phyloP scores from a whole-genome alignment of 768 basidiomycete species.

The Pluteus cervinus region DNA sequence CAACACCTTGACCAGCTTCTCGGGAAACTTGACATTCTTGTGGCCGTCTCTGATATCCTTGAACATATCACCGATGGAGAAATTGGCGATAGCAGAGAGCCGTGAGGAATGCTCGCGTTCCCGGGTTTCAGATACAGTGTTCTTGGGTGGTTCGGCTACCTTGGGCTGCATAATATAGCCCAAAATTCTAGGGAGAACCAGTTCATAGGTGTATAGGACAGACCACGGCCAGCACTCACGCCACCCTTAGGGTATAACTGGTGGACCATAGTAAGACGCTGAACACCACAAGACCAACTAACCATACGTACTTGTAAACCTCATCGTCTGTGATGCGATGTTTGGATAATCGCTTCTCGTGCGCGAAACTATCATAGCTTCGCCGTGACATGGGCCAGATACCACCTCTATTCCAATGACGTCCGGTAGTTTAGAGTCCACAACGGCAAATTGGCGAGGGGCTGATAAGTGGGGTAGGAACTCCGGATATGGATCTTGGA shows the following conservation, averaged over 20 bases:
- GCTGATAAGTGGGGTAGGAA: too few species aligned
- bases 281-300: slow-evolving; percentile 10
- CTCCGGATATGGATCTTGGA: too few species aligned
- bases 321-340: slow-evolving; percentile 81
- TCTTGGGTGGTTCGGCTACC: slow-evolving; percentile 27
- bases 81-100: slow-evolving; percentile 62
- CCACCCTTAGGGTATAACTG: slow-evolving; percentile 79
- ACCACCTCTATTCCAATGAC: too few species aligned
- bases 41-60: slow-evolving; percentile 72
- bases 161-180: slow-evolving; percentile 67
- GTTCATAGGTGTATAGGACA: slow-evolving; percentile 6
- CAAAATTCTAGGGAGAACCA: slow-evolving; percentile 45
- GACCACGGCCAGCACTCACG: slow-evolving; percentile 56
- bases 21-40: slow-evolving; percentile 89
- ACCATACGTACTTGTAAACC: slow-evolving; percentile 64
- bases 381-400: slow-evolving; percentile 67
- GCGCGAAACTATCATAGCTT: slow-evolving; percentile 67
- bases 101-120: slow-evolving; percentile 65
- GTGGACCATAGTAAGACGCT: slow-evolving; percentile 3
- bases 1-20: slow-evolving; percentile 86
- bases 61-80: slow-evolving; percentile 73
- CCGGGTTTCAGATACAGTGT: slow-evolving; percentile 30
- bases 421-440: too few species aligned
- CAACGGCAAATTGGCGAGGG: too few species aligned
- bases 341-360: slow-evolving; percentile 69